Percentiles rank a stretch among this genome's conserved stretches.
Conservation (phyloP, 139 green algal species). For the Chlorella sorokiniana region DNA sequence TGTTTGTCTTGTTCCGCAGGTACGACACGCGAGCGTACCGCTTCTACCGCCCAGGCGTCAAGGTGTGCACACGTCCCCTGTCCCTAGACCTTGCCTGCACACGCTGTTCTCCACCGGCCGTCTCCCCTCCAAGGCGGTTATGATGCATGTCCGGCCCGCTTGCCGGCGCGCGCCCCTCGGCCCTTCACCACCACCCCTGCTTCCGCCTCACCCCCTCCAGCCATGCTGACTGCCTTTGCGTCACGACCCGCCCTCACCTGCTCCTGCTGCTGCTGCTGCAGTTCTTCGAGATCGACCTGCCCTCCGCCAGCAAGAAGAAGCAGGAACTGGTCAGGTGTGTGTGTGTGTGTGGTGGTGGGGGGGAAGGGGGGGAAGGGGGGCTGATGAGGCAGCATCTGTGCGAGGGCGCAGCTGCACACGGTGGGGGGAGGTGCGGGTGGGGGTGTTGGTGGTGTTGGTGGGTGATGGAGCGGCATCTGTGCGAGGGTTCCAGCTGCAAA, state of each 20-base stretch:
- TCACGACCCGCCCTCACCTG: background rate
- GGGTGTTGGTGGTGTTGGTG: no score
- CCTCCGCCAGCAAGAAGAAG: slow-evolving; percentile 60
- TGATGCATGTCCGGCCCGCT: background rate
- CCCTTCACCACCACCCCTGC: no score
- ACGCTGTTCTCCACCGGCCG: background rate
- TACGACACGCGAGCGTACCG: slow-evolving; percentile 77
- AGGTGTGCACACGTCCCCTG: background rate
- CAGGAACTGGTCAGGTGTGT: slow-evolving; percentile 52
- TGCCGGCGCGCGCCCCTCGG: no score
- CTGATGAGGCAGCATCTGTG: background rate
- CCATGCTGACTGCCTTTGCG: background rate
- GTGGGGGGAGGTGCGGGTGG: no score
- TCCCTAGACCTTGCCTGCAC: background rate
- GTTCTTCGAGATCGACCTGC: slow-evolving; percentile 75
- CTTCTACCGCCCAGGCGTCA: slow-evolving; percentile 37
- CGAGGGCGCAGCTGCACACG: no score
- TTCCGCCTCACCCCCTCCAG: background rate
- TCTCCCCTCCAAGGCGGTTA: background rate
- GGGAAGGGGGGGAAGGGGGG: background rate
- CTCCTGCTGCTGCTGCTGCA: slow-evolving; percentile 15
- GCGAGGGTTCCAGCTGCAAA: no score
- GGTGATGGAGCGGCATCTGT: no score
- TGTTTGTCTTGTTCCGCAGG: no score
- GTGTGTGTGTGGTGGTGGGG: background rate